Percentiles rank a stretch among this genome's conserved stretches.
Evolutionary conservation across 495 filamentous ascomycete genomes (phyloP).

Genomic region (Aspergillus egyptiacus): DNA sequence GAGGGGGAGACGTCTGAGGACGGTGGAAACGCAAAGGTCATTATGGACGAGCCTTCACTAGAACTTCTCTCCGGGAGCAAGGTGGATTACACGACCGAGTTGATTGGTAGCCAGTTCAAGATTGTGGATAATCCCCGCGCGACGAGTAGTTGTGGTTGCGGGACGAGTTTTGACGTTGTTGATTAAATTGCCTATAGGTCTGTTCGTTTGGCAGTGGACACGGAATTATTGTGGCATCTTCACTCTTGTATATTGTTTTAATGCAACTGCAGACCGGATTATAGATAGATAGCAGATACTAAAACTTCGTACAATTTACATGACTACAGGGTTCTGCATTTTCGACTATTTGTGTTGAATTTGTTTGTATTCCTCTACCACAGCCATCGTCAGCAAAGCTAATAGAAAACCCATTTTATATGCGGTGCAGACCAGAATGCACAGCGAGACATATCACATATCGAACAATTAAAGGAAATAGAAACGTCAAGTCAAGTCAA

Average conservation of each 20-base stretch:
- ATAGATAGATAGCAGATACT: neutral
- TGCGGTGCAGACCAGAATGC: constrained; percentile 10
- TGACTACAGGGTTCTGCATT: neutral
- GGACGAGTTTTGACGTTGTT: constrained; percentile 95
- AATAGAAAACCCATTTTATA: constrained; percentile 10
- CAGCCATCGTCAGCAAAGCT: constrained; percentile 5
- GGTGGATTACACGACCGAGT: constrained; percentile 91
- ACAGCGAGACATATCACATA: constrained; percentile 15
- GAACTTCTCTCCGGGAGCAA: constrained; percentile 88
- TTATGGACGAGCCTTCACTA: constrained; percentile 82
- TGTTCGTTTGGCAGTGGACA: too few relatives aligned
- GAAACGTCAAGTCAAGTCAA: constrained; percentile 1
- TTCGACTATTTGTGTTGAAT: neutral
- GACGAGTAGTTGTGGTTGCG: constrained; percentile 93
- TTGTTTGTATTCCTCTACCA: constrained; percentile 9
- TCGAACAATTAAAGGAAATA: constrained; percentile 12
- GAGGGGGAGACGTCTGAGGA: constrained; percentile 25
- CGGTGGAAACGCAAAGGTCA: constrained; percentile 64
- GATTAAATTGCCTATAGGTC: constrained; percentile 24
- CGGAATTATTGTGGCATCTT: neutral
- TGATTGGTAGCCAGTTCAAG: constrained; percentile 98
- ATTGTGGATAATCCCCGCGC: constrained; percentile 88
- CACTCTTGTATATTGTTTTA: constrained; percentile 12
- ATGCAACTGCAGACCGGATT: neutral
- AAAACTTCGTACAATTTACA: neutral